Percentiles rank a stretch among this genome's conserved stretches.
These are phyloP conservation scores for Penicillium pancosmium DNA, from an alignment of 495 filamentous ascomycete genomes.

Conservation along the genomic window DNA sequence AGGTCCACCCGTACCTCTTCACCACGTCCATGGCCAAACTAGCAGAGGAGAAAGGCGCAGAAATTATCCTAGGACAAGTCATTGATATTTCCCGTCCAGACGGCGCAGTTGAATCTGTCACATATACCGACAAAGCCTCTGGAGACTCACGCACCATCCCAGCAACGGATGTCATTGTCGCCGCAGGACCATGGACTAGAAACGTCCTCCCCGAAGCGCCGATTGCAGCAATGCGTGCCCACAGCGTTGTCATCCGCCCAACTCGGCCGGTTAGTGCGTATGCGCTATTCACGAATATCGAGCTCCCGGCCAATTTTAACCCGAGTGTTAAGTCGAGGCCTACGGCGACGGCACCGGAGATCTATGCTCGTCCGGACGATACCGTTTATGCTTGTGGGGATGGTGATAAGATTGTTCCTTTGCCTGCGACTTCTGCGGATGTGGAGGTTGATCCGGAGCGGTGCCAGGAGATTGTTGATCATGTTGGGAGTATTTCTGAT, in stretches of 20 bases:
- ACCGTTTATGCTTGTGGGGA: constrained; percentile 95
- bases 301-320: constrained; percentile 65
- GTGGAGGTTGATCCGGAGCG: constrained; percentile 75
- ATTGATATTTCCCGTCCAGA: constrained; percentile 60
- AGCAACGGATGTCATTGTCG: constrained; percentile 80
- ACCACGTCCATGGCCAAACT: constrained; percentile 85
- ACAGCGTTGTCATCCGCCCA: constrained; percentile 84
- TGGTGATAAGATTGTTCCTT: constrained; percentile 73
- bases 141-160: constrained; percentile 59
- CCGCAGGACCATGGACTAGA: constrained; percentile 90
- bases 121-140: constrained; percentile 70
- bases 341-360: constrained; percentile 79
- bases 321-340: constrained; percentile 52
- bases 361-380: constrained; percentile 85
- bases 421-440: constrained; percentile 75
- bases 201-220: constrained; percentile 73
- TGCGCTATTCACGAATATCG: constrained; percentile 88
- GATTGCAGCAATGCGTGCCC: constrained; percentile 80
- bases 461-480: constrained; percentile 87
- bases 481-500: constrained; percentile 76
- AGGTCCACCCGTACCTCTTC: constrained; percentile 93
- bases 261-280: constrained; percentile 78
- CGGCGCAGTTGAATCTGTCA: constrained; percentile 64
- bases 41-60: constrained; percentile 72
- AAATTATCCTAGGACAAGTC: constrained; percentile 69